These are phyloP conservation scores for Arabidopsis lyrata DNA, from an alignment of 441 rosid genomes.

Conservation along the genomic window DNA sequence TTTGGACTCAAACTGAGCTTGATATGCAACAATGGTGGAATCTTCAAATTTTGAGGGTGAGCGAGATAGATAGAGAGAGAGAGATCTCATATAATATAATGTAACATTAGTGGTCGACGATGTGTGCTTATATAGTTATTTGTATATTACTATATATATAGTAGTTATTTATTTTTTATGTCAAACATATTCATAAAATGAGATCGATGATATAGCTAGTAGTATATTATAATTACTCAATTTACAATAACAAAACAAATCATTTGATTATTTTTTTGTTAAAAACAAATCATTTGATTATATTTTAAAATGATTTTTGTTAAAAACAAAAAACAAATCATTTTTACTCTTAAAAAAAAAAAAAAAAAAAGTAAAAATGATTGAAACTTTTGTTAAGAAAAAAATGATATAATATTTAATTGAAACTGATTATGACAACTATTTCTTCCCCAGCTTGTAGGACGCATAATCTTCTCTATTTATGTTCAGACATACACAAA, in stretches of 20 bases:
- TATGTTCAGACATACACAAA: background rate
- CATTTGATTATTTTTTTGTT: too few relatives aligned
- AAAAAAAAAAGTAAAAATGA: too few relatives aligned
- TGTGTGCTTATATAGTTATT: constrained; percentile 29
- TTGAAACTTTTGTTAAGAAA: too few relatives aligned
- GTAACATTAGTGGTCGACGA: constrained; percentile 18
- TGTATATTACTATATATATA: background rate
- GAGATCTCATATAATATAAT: constrained; percentile 10
- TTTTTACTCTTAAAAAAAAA: too few relatives aligned
- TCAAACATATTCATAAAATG: too few relatives aligned
- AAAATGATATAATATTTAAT: too few relatives aligned
- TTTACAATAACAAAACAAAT: background rate
- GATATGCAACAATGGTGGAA: constrained; percentile 24
- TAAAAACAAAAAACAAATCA: too few relatives aligned
- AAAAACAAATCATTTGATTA: too few relatives aligned
- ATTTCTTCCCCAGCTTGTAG: constrained; percentile 41
- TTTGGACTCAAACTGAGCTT: constrained; percentile 1
- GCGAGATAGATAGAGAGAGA: background rate
- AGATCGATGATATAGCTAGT: background rate
- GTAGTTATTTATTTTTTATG: too few relatives aligned
- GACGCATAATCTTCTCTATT: constrained; percentile 28
- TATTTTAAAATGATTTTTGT: too few relatives aligned
- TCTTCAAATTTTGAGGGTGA: constrained; percentile 10
- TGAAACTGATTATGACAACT: constrained; percentile 20
- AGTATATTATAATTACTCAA: background rate